Base-by-base conservation (phyloP, 148 eudicot genomes). In the Amaranthus palmeri region DNA sequence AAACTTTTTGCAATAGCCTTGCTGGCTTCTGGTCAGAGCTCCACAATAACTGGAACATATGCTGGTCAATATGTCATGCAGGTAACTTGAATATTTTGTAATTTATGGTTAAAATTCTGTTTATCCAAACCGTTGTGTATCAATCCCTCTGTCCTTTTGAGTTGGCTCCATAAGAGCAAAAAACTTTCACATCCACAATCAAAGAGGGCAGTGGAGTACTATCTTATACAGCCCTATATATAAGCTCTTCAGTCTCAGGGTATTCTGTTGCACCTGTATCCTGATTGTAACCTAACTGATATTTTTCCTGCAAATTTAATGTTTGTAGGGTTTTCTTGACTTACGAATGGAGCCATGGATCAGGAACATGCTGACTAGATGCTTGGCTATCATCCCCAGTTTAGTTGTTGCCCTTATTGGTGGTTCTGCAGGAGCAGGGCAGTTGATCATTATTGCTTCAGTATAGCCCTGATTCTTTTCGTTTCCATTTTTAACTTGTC, bases 11-110 rank as follows among this genome's bases (percentile, higher is more conserved):
- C 90, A 64, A 77, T 96, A 76, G 99, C 99, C 44, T 88, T 96
- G 78, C 83, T 96, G 71, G 97, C 99, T 51, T 96, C 99, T 13
- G 99, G 99, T 14, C 99, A 96, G 84, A 96, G 99, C 82, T 96
- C 99, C 69, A 96, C 99, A 51, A 96, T 96, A 78, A 96, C 99
- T 4, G 99, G 99, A 72, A 96, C 99, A 3, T 96, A 96, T 80
- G 99, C 99, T 18, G 99, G 99, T 48, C 99, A 96, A 82, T 96
- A 89, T 80, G 93, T 96, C 65, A 96, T 96, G 99, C 99, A 96
- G 97, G 99, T 92, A 84, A 67, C 50, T 11, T 67, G n/a, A 6
- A 25, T 67, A 8, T 6, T 59, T 13, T 4, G 42, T 67, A 9
- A 40, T 42, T 52, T 58, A 3, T 50, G 47, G 53, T 49, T 17